A percentile compares a stretch with the other conserved stretches of the same genome.
Conservation (phyloP, 345 rosid genomes). For the Eucalyptus pauciflora region DNA sequence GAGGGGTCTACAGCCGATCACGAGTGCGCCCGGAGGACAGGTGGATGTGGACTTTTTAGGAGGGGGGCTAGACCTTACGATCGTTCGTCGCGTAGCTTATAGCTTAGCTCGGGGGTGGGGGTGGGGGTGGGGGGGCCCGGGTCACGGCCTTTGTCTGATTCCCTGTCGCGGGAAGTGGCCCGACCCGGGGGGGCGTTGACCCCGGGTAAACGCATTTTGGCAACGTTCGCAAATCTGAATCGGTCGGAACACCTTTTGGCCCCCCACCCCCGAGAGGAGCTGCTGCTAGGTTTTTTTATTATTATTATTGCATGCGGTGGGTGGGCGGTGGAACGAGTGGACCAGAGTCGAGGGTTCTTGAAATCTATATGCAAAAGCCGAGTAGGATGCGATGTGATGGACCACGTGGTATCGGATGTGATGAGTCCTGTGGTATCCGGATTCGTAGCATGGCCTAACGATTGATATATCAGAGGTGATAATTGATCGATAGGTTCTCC, state of each 20-base stretch:
- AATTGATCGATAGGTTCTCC: fast-evolving
- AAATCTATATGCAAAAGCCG: not conserved
- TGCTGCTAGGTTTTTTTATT: not conserved
- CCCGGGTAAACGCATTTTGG: not conserved
- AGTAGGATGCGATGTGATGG: not conserved
- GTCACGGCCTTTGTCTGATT: not conserved
- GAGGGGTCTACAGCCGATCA: not conserved
- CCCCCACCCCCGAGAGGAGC: not conserved
- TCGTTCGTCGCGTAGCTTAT: not conserved
- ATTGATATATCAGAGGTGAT: not conserved
- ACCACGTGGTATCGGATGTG: not conserved
- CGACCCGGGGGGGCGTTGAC: not conserved
- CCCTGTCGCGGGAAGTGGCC: not conserved
- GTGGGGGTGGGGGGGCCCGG: not conserved
- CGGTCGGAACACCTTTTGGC: not conserved
- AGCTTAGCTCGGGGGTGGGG: not conserved
- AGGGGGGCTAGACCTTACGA: not conserved
- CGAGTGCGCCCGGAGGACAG: not conserved
- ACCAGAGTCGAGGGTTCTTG: not conserved
- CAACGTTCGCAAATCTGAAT: not conserved
- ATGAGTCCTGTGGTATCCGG: not conserved
- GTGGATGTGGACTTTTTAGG: not conserved
- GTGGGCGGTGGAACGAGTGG: not conserved
- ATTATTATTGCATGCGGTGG: not conserved
- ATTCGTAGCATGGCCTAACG: too few relatives aligned